Base-by-base conservation (phyloP, 805 yeast species). In the Ogataea thermomethanolica region DNA sequence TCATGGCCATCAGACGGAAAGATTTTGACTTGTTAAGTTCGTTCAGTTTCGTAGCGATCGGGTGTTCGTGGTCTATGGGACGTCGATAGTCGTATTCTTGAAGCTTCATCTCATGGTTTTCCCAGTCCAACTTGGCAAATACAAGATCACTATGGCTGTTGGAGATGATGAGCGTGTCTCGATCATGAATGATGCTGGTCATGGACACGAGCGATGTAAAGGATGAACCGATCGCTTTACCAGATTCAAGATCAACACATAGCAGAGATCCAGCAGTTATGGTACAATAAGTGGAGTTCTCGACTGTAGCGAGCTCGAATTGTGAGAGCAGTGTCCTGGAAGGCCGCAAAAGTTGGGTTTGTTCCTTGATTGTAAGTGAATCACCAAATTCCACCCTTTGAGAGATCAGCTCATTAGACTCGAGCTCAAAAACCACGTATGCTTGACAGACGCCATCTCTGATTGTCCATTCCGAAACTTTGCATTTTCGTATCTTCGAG, bases 401-500 rank as follows among this genome's bases (percentile, higher is more conserved):
- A 1, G 44, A 9, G 3, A 42, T 7, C 14, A 50, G 21, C 26
- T 44, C 35, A 31, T 48, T 50, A 8, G 43, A 35, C 3, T 35
- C 36, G 15, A 46, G 33, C 8, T 29, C 36, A 14, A 50, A 33
- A 8, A 46, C 48, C 11, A 39, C 35, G 25, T 29, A 43, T 4
- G 49, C 33, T 8, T 32, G 28, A 9, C 35, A 13, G 3, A 25
- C n/a, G 8, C 20, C 29, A 1, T 33, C 24, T 5, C n/a, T 13
- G 22, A 8, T 13, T 5, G 34, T 27, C 55, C 55, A 50, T 21
- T 43, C 45, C 2, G 55, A 50, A 8, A 48, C 35, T 17, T 46
- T 35, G 25, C 48, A 43, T 22, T 31, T 37, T 22, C 42, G 37
- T 8, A 46, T 33, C 6, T 31, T 29, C n/a, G 46, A 34, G 2